Percentiles rank a stretch among this genome's conserved stretches.
phyloP scores from a whole-genome alignment of 352 stramenopile species.

The Globisporangium paddicum region DNA sequence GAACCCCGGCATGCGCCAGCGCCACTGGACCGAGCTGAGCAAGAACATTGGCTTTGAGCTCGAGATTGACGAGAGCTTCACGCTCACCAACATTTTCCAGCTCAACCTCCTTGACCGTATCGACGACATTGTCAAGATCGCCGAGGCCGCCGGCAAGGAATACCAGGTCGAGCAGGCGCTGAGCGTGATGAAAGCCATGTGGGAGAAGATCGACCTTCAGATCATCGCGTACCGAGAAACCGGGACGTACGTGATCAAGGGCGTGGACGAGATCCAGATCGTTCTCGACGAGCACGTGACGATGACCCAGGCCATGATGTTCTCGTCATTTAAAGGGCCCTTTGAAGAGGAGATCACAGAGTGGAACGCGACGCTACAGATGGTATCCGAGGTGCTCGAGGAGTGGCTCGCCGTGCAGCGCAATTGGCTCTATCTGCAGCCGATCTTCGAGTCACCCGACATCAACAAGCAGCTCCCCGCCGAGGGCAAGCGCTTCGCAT shows the following conservation, averaged over 20 bases:
- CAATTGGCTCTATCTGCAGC: slow-evolving; percentile 95
- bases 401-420: slow-evolving; percentile 94
- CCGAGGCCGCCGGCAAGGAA: slow-evolving; percentile 92
- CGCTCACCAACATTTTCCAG: slow-evolving; percentile 80
- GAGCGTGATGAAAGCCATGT: slow-evolving; percentile 90
- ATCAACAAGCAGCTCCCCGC: slow-evolving; percentile 96
- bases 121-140: slow-evolving; percentile 90
- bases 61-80: slow-evolving; percentile 88
- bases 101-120: slow-evolving; percentile 83
- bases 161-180: slow-evolving; percentile 93
- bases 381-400: slow-evolving; percentile 92
- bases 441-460: slow-evolving; percentile 94
- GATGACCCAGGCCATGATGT: slow-evolving; percentile 96
- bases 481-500: slow-evolving; percentile 93
- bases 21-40: slow-evolving; percentile 93
- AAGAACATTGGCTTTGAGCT: slow-evolving; percentile 80
- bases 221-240: slow-evolving; percentile 91
- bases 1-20: slow-evolving; percentile 91
- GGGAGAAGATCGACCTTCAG: slow-evolving; percentile 88
- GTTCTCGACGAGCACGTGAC: slow-evolving; percentile 96
- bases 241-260: slow-evolving; percentile 93
- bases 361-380: slow-evolving; percentile 89
- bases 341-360: slow-evolving; percentile 93
- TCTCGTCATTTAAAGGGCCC: slow-evolving; percentile 93
- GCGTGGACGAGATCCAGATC: slow-evolving; percentile 92